Evolutionary conservation across 2,329 filamentous ascomycete genomes (phyloP).

Genomic region (Lachnum nothofagi): DNA sequence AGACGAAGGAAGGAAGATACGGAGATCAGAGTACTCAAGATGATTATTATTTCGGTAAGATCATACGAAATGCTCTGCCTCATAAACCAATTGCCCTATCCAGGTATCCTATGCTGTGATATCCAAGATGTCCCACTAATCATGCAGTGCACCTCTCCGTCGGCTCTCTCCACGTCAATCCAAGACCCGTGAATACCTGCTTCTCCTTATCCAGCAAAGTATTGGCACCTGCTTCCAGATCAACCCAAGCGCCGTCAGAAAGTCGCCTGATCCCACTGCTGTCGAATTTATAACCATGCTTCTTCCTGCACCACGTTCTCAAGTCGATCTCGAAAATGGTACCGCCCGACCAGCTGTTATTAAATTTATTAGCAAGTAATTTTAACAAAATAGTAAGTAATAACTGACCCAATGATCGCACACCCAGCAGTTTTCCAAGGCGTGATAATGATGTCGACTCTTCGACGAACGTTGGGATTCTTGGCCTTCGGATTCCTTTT

Average conservation of each 20-base stretch:
- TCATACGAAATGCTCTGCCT: neutral
- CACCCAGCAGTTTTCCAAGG: conserved; percentile 88
- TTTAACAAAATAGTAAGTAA: no score
- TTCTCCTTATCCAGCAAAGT: conserved; percentile 68
- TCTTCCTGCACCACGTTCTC: conserved; percentile 69
- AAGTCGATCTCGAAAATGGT: conserved; percentile 88
- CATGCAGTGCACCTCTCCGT: conserved; percentile 51
- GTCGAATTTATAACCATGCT: conserved; percentile 77
- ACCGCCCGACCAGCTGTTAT: conserved; percentile 83
- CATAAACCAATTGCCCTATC: neutral
- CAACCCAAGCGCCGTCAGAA: conserved; percentile 61
- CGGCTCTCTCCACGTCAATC: conserved; percentile 61
- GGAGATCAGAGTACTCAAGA: neutral
- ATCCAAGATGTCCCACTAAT: neutral
- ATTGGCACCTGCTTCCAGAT: conserved; percentile 59
- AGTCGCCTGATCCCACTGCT: conserved; percentile 76
- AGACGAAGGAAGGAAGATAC: no score
- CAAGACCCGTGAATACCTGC: conserved; percentile 73
- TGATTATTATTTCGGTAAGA: neutral
- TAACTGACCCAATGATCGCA: conserved; percentile 75
- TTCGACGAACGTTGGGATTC: conserved; percentile 70
- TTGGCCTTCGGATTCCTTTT: conserved; percentile 34
- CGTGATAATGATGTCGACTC: conserved; percentile 87
- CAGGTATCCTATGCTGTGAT: neutral
- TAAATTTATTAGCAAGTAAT: no score